Conservation (phyloP, 495 filamentous ascomycete species). For the Staphylotrichum longicolle region DNA sequence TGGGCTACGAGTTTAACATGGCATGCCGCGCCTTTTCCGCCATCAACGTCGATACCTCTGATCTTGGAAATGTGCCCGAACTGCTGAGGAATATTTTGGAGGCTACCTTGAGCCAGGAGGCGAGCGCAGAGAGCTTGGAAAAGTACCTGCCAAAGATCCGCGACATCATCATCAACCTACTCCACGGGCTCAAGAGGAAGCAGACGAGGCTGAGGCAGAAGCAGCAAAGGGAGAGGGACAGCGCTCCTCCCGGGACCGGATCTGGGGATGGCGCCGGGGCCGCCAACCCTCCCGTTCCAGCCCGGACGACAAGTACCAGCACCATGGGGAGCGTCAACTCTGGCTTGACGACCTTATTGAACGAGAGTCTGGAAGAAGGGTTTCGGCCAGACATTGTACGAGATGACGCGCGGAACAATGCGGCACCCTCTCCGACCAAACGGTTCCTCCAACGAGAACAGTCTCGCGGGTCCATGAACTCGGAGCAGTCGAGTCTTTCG, state of each 20-base stretch:
- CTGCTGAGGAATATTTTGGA: conserved; percentile 85
- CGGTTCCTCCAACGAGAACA: conserved; percentile 45
- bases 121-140: conserved; percentile 86
- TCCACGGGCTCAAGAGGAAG: conserved; percentile 94
- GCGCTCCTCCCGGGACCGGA: conserved; percentile 37
- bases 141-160: conserved; percentile 87
- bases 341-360: conserved; percentile 63
- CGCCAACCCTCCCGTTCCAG: conserved; percentile 25
- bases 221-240: conserved; percentile 64
- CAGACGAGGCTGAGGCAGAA: conserved; percentile 86
- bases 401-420: conserved; percentile 28
- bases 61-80: conserved; percentile 94
- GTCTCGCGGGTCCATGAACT: conserved; percentile 45
- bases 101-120: conserved; percentile 94
- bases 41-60: conserved; percentile 90
- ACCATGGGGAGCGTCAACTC: conserved; percentile 60
- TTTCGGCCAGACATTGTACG: conserved; percentile 36
- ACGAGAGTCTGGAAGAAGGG: conserved; percentile 55
- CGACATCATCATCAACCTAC: conserved; percentile 96
- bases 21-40: conserved; percentile 93
- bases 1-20: conserved; percentile 99
- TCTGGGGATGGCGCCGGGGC: conserved; percentile 17
- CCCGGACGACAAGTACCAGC: conserved; percentile 64
- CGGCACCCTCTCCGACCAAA: conserved; percentile 42
- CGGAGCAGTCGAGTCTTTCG: conserved; percentile 60